Percentiles rank a stretch among this genome's conserved stretches.
Conservation (phyloP, 768 basidiomycete genomes). For the Macrolepiota dolichaula region DNA sequence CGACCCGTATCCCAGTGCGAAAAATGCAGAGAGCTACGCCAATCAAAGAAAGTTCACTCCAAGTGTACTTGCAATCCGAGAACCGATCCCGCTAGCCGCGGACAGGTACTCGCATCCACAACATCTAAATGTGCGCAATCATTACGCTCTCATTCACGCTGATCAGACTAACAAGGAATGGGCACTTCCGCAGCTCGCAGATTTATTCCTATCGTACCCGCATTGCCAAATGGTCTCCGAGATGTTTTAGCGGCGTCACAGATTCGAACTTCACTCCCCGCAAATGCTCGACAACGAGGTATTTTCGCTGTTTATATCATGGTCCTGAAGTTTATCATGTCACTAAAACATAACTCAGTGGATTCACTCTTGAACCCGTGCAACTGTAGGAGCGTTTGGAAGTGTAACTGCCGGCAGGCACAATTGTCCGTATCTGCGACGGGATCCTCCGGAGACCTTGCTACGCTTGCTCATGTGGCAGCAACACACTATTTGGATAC, state of each 20-base stretch:
- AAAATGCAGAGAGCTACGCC: slow-evolving; percentile 78
- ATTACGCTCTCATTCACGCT: background rate
- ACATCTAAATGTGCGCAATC: slow-evolving; percentile 36
- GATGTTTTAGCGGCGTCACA: slow-evolving; percentile 41
- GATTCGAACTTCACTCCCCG: slow-evolving; percentile 22
- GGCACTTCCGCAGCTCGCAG: slow-evolving; percentile 43
- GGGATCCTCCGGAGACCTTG: slow-evolving; percentile 18
- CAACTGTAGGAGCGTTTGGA: slow-evolving; percentile 51
- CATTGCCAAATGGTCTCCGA: slow-evolving; percentile 71
- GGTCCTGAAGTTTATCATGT: background rate
- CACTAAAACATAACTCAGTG: slow-evolving; percentile 34
- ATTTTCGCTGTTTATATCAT: slow-evolving; percentile 9
- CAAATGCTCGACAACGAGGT: slow-evolving; percentile 53
- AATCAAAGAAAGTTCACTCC: slow-evolving; percentile 77
- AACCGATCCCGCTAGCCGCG: slow-evolving; percentile 27
- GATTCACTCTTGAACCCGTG: slow-evolving; percentile 64
- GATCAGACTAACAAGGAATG: slow-evolving; percentile 6
- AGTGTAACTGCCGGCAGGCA: slow-evolving; percentile 45
- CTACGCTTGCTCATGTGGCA: slow-evolving; percentile 36
- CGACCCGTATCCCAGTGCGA: slow-evolving; percentile 89
- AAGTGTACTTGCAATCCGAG: slow-evolving; percentile 70
- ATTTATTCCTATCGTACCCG: slow-evolving; percentile 68
- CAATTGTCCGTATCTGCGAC: slow-evolving; percentile 11
- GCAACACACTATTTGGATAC: slow-evolving; percentile 26
- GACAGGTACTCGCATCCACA: slow-evolving; percentile 30